Evolutionary conservation across 768 basidiomycete genomes (phyloP).

Genomic region (Crucibulum laeve): DNA sequence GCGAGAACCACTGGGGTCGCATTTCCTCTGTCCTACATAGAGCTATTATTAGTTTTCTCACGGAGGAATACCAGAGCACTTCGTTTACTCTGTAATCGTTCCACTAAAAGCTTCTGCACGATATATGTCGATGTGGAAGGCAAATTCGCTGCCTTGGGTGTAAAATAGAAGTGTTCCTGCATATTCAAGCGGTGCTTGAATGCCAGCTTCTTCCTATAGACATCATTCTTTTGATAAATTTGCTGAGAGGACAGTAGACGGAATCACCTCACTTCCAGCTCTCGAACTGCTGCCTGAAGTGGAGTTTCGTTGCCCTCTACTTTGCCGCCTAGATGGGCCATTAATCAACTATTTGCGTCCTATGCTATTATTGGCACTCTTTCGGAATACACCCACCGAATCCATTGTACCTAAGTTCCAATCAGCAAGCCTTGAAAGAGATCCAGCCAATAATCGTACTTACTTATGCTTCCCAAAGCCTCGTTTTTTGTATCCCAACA

Average conservation of each 20-base stretch:
- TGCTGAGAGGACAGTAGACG: neutral
- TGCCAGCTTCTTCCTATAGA: constrained; percentile 80
- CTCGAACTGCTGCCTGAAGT: constrained; percentile 70
- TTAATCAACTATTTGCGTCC: no score
- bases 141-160: constrained; percentile 45
- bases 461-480: constrained; percentile 68
- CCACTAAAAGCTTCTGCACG: constrained; percentile 60
- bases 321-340: constrained; percentile 53
- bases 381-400: constrained; percentile 45
- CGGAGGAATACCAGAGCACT: neutral
- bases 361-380: neutral
- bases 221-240: neutral
- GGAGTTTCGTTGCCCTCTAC: constrained; percentile 71
- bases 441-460: constrained; percentile 10
- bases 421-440: neutral
- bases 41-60: neutral
- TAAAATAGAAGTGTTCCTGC: constrained; percentile 67
- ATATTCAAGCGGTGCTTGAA: constrained; percentile 58
- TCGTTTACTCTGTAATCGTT: constrained; percentile 54
- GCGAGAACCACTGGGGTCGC: constrained; percentile 76
- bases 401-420: constrained; percentile 68
- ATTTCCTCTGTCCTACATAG: constrained; percentile 76
- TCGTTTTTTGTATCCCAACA: constrained; percentile 77
- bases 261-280: constrained; percentile 43
- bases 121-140: constrained; percentile 73